phyloP scores from a whole-genome alignment of 2,329 filamentous ascomycete species.

The Neoarthrinium moseri region DNA sequence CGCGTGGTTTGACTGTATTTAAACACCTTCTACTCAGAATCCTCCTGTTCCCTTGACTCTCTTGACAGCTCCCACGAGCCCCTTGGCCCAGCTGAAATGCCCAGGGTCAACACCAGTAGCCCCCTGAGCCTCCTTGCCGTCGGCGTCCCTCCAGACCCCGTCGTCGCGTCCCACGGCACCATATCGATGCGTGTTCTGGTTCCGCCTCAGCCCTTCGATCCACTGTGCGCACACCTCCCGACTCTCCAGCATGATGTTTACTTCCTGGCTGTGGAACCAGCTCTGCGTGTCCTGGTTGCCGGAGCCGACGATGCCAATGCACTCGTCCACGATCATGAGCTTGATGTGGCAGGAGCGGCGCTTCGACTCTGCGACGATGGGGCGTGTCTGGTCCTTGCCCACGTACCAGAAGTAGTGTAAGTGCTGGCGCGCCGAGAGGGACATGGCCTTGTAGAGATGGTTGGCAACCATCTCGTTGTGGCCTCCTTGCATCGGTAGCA shows the following conservation, averaged over 20 bases:
- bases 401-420: slow-evolving; percentile 70
- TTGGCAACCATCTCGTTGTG: slow-evolving; percentile 71
- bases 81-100: slow-evolving; percentile 23
- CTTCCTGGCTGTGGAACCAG: slow-evolving; percentile 77
- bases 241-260: slow-evolving; percentile 74
- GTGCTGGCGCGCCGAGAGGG: slow-evolving; percentile 40
- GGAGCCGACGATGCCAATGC: slow-evolving; percentile 69
- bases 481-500: slow-evolving; percentile 73
- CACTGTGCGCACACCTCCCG: slow-evolving; percentile 58
- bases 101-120: slow-evolving; percentile 55
- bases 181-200: slow-evolving; percentile 65
- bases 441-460: slow-evolving; percentile 55
- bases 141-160: slow-evolving; percentile 60
- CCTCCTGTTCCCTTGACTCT: slow-evolving; percentile 25
- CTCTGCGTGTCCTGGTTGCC: slow-evolving; percentile 81
- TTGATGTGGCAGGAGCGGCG: slow-evolving; percentile 74
- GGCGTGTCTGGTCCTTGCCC: slow-evolving; percentile 68
- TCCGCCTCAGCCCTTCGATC: slow-evolving; percentile 59
- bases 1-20: too few species aligned
- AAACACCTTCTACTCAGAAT: too few species aligned
- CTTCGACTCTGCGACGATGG: slow-evolving; percentile 66
- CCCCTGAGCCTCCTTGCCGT: slow-evolving; percentile 38
- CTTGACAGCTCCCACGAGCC: slow-evolving; percentile 25
- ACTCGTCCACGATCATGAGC: slow-evolving; percentile 69
- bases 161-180: slow-evolving; percentile 52